phyloP scores from a whole-genome alignment of 768 basidiomycete genomes.

The Lactarius hengduanensis region DNA sequence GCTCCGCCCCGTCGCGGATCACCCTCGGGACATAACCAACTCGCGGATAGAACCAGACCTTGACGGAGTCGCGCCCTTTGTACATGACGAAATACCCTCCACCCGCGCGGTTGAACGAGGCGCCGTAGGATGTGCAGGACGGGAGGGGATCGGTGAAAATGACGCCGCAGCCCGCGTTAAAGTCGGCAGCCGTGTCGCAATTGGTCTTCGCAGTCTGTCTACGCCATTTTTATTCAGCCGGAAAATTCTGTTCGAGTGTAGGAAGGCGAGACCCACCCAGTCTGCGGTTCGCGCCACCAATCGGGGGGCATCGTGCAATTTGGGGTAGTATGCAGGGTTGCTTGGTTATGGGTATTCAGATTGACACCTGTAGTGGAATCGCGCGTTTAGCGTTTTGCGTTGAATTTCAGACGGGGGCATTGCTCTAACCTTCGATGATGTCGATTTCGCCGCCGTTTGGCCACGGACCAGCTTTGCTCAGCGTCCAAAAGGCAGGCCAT shows the following conservation, averaged over 20 bases:
- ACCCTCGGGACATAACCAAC: slow-evolving; percentile 42
- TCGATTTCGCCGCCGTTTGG: slow-evolving; percentile 60
- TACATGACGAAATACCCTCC: slow-evolving; percentile 64
- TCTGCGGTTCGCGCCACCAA: slow-evolving; percentile 35
- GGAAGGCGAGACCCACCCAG: slow-evolving; percentile 39
- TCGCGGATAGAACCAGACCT: slow-evolving; percentile 63
- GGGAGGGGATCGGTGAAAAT: slow-evolving; percentile 37
- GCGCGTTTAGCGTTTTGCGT: background rate
- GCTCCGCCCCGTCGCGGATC: slow-evolving; percentile 32
- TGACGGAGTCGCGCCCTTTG: slow-evolving; percentile 41
- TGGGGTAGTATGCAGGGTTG: slow-evolving; percentile 54
- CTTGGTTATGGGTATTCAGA: slow-evolving; percentile 42
- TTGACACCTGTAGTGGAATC: slow-evolving; percentile 46
- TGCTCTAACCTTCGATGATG: slow-evolving; percentile 52
- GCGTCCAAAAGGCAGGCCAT: slow-evolving; percentile 69
- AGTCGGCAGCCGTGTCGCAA: slow-evolving; percentile 51
- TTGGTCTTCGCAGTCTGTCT: slow-evolving; percentile 44
- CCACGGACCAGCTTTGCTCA: slow-evolving; percentile 53
- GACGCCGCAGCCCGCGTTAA: slow-evolving; percentile 65
- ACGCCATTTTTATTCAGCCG: background rate
- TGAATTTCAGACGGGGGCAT: background rate
- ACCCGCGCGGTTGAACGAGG: slow-evolving; percentile 47
- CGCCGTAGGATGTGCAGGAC: slow-evolving; percentile 42
- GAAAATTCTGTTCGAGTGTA: background rate
- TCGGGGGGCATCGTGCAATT: slow-evolving; percentile 46